Conservation (phyloP, 768 basidiomycete genomes). For the Lentinula detonsa region DNA sequence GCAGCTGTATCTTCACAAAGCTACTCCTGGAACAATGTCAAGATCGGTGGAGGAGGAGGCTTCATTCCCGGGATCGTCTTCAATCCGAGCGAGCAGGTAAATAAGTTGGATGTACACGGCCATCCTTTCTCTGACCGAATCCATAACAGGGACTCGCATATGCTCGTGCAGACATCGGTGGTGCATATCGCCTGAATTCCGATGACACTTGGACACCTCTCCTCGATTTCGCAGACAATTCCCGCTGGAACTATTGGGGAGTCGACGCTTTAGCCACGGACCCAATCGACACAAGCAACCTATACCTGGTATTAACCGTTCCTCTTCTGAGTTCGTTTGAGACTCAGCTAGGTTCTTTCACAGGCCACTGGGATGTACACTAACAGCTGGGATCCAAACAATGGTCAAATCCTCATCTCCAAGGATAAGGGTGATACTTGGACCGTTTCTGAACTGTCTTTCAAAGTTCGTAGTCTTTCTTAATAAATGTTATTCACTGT, state of each 20-base stretch:
- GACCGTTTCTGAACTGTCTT: constrained; percentile 43
- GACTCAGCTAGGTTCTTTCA: not conserved
- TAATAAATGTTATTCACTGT: constrained; percentile 32
- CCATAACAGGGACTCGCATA: constrained; percentile 45
- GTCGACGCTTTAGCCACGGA: constrained; percentile 59
- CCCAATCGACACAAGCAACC: constrained; percentile 39
- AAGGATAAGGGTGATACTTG: constrained; percentile 53
- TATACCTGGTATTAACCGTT: constrained; percentile 39
- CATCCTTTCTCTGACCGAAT: not conserved
- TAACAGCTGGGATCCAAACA: constrained; percentile 57
- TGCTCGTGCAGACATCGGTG: constrained; percentile 65
- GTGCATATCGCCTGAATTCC: constrained; percentile 55
- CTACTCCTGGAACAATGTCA: constrained; percentile 62
- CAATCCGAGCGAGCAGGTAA: constrained; percentile 45
- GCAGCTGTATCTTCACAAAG: constrained; percentile 38
- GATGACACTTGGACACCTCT: constrained; percentile 60
- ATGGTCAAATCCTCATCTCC: constrained; percentile 58
- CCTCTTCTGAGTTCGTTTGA: not conserved
- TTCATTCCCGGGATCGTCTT: constrained; percentile 58
- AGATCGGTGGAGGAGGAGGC: constrained; percentile 34
- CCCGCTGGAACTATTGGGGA: constrained; percentile 56
- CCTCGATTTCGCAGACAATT: constrained; percentile 41
- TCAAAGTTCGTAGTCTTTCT: constrained; percentile 36
- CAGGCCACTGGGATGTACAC: constrained; percentile 59
- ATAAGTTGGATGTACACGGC: not conserved